These are phyloP conservation scores for Cryphonectria nitschkei DNA, from an alignment of 2,329 filamentous ascomycete species.

Conservation along the genomic window DNA sequence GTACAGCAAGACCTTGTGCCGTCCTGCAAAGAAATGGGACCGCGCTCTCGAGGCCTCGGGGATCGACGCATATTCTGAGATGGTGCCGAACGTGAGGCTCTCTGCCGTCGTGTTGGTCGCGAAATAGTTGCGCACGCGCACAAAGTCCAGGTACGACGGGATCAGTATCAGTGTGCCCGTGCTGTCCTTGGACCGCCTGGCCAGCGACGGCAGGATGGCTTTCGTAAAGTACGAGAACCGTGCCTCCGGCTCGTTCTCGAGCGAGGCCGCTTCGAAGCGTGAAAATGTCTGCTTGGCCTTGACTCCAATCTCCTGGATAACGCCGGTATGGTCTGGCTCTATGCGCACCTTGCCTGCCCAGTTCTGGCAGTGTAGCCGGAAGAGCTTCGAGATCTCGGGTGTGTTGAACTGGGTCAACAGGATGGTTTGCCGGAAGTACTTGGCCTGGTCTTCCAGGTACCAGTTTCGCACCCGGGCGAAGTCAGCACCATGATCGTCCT, in stretches of 20 bases:
- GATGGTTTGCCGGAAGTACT: slow-evolving; percentile 82
- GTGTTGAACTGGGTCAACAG: slow-evolving; percentile 82
- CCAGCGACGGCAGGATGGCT: slow-evolving; percentile 75
- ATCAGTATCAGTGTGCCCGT: slow-evolving; percentile 84
- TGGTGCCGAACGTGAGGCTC: slow-evolving; percentile 71
- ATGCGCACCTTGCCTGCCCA: slow-evolving; percentile 78
- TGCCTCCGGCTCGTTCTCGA: slow-evolving; percentile 79
- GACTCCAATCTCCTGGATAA: slow-evolving; percentile 73
- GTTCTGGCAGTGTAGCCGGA: slow-evolving; percentile 77
- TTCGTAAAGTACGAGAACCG: slow-evolving; percentile 91
- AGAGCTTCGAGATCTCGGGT: slow-evolving; percentile 82
- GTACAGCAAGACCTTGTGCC: slow-evolving; percentile 84
- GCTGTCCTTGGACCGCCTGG: slow-evolving; percentile 67
- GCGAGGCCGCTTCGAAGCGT: slow-evolving; percentile 73
- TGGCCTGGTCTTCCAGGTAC: slow-evolving; percentile 89
- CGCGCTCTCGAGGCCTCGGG: slow-evolving; percentile 81
- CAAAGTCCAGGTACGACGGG: slow-evolving; percentile 92
- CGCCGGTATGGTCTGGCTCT: slow-evolving; percentile 68
- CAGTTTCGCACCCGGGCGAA: slow-evolving; percentile 87
- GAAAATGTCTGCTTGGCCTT: slow-evolving; percentile 86
- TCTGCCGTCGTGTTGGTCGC: slow-evolving; percentile 66
- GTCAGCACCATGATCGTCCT: slow-evolving; percentile 88
- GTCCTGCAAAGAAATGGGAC: slow-evolving; percentile 82
- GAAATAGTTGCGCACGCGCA: slow-evolving; percentile 90
- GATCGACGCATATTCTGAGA: slow-evolving; percentile 85